Conservation (phyloP, 2,329 filamentous ascomycete species). For the Botrytis fabae region DNA sequence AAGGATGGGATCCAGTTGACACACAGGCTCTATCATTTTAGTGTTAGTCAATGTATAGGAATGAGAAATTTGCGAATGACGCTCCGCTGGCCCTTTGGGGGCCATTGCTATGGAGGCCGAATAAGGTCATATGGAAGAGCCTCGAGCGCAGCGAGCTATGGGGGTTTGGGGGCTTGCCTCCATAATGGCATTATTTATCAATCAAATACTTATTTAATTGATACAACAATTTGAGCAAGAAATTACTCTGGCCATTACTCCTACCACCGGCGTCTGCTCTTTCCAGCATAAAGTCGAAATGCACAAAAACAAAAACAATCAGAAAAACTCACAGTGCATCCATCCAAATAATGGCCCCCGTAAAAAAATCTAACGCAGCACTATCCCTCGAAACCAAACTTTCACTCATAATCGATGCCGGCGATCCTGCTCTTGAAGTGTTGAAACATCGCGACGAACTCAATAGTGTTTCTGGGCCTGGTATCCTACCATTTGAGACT, state of each 20-base stretch:
- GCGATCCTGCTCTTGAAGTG: background rate
- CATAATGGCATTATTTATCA: background rate
- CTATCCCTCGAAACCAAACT: slow-evolving; percentile 12
- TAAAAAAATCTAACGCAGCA: slow-evolving; percentile 21
- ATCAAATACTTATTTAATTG: background rate
- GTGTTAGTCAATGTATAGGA: background rate
- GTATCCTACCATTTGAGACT: slow-evolving; percentile 19
- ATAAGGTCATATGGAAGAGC: background rate
- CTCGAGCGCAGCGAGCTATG: background rate
- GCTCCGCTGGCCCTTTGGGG: background rate
- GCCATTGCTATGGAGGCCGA: background rate
- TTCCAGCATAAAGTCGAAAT: background rate
- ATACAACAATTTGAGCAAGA: background rate
- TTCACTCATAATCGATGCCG: background rate
- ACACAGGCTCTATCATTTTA: slow-evolving; percentile 45
- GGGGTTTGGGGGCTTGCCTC: background rate
- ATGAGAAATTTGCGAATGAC: background rate
- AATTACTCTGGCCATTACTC: background rate
- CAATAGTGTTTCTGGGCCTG: background rate
- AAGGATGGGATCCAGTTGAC: slow-evolving; percentile 40
- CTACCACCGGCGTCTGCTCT: rapidly evolving
- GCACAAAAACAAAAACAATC: background rate
- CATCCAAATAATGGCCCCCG: slow-evolving; percentile 18
- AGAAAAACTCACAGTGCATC: slow-evolving; percentile 9
- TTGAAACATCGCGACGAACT: slow-evolving; percentile 16